phyloP scores from a whole-genome alignment of 805 yeast species.

The Komagataella mondaviorum region DNA sequence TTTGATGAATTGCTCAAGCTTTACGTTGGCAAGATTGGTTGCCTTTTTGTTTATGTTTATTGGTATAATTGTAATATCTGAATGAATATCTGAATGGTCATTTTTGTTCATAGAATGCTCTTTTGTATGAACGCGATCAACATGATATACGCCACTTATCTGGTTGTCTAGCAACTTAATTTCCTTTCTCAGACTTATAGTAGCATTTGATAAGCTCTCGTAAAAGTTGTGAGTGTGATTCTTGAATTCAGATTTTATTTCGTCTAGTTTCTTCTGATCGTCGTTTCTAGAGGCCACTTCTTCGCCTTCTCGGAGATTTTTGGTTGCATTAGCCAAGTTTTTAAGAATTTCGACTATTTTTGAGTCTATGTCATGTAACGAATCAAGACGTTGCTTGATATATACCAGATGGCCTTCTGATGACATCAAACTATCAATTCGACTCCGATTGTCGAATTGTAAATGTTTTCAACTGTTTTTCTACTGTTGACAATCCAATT shows the following conservation, averaged over 20 bases:
- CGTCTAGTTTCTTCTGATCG: slow-evolving; percentile 9
- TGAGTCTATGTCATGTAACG: slow-evolving; percentile 36
- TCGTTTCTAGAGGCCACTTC: slow-evolving; percentile 5
- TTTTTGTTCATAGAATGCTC: neutral
- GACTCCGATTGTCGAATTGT: neutral
- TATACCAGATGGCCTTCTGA: slow-evolving; percentile 11
- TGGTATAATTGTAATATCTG: slow-evolving; percentile 46
- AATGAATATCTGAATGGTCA: slow-evolving; percentile 15
- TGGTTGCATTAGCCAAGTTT: slow-evolving; percentile 31
- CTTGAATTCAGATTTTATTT: slow-evolving; percentile 25
- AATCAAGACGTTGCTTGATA: slow-evolving; percentile 39
- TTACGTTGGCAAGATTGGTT: slow-evolving; percentile 47
- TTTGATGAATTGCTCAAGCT: slow-evolving; percentile 20
- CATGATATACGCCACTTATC: slow-evolving; percentile 32
- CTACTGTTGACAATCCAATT: too few species aligned
- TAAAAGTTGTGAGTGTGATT: slow-evolving; percentile 34
- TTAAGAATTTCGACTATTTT: slow-evolving; percentile 37
- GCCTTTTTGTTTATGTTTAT: slow-evolving; percentile 59
- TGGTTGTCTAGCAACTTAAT: slow-evolving; percentile 50
- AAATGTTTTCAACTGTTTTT: neutral
- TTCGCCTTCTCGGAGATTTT: slow-evolving; percentile 21
- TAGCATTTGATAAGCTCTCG: slow-evolving; percentile 39
- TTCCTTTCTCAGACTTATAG: slow-evolving; percentile 51
- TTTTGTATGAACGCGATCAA: slow-evolving; percentile 14
- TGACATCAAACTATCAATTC: neutral